Conservation (phyloP, 176 grass and related monocot species). For the Elaeis guineensis region DNA sequence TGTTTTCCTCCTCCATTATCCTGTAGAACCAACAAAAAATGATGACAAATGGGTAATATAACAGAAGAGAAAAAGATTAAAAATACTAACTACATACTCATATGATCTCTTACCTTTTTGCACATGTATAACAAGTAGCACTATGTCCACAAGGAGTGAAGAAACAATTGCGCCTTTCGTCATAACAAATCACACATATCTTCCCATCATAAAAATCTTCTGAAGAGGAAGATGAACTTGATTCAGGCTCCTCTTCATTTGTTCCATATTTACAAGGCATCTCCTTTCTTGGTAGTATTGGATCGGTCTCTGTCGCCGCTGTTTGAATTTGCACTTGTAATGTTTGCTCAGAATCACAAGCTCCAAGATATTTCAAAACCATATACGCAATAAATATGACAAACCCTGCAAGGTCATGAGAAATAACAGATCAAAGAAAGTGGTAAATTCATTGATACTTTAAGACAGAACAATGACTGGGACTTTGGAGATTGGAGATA, state of each 20-base stretch:
- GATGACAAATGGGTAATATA: not conserved
- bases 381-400: conserved; percentile 17
- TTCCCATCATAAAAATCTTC: conserved; percentile 41
- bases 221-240: conserved; percentile 15
- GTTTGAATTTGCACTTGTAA: not conserved
- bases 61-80: not conserved
- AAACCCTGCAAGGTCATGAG: conserved; percentile 13
- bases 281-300: conserved; percentile 35
- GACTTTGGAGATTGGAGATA: not conserved
- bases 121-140: conserved; percentile 26
- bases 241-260: conserved; percentile 21
- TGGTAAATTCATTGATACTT: too few species aligned
- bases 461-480: too few species aligned
- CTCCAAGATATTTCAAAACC: conserved; percentile 25
- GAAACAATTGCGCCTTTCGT: conserved; percentile 26
- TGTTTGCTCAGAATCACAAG: conserved; percentile 2
- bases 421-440: too few species aligned
- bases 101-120: conserved; percentile 17
- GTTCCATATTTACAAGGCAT: conserved; percentile 26
- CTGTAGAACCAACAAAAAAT: conserved; percentile 12
- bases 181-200: conserved; percentile 45
- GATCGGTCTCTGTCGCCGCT: conserved; percentile 19
- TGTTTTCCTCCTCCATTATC: conserved; percentile 29
- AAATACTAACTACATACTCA: not conserved
- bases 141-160: conserved; percentile 38